phyloP scores from a whole-genome alignment of 441 rosid genomes.

The Sinapis alba region DNA sequence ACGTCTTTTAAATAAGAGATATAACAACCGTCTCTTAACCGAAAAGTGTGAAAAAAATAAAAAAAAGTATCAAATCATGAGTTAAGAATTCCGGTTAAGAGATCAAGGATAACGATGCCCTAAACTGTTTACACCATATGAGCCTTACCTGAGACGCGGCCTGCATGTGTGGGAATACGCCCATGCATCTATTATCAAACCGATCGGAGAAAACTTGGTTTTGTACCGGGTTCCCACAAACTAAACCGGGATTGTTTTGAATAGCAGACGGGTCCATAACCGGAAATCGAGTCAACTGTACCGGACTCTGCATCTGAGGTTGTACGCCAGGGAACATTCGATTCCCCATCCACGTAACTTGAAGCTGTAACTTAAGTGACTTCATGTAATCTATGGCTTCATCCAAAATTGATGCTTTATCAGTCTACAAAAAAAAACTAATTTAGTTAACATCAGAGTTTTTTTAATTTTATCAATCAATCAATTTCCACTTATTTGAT shows the following conservation, averaged over 20 bases:
- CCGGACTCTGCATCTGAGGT: slow-evolving; percentile 43
- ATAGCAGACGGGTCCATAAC: slow-evolving; percentile 45
- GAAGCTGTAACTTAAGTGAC: slow-evolving; percentile 76
- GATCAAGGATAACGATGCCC: too few species aligned
- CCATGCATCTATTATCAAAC: slow-evolving; percentile 51
- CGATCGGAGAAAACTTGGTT: slow-evolving; percentile 49
- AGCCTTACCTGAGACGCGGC: slow-evolving; percentile 48
- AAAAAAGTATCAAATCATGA: too few species aligned
- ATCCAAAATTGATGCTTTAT: slow-evolving; percentile 79
- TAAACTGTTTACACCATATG: slow-evolving; percentile 41
- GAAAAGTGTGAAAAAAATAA: too few species aligned
- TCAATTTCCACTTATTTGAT: not conserved
- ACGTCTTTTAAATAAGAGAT: too few species aligned
- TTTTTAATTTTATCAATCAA: not conserved
- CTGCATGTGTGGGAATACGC: slow-evolving; percentile 58
- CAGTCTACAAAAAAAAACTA: slow-evolving; percentile 49
- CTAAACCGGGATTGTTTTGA: slow-evolving; percentile 42
- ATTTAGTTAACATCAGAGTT: not conserved
- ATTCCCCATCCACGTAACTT: slow-evolving; percentile 80
- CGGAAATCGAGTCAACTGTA: slow-evolving; percentile 52
- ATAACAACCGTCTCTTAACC: too few species aligned
- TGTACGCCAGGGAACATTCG: slow-evolving; percentile 73
- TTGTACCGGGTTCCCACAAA: slow-evolving; percentile 47
- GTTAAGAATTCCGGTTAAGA: too few species aligned
- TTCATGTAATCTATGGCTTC: slow-evolving; percentile 82